Evolutionary conservation across 441 rosid species (phyloP).

Genomic region (Daphne laureola): DNA sequence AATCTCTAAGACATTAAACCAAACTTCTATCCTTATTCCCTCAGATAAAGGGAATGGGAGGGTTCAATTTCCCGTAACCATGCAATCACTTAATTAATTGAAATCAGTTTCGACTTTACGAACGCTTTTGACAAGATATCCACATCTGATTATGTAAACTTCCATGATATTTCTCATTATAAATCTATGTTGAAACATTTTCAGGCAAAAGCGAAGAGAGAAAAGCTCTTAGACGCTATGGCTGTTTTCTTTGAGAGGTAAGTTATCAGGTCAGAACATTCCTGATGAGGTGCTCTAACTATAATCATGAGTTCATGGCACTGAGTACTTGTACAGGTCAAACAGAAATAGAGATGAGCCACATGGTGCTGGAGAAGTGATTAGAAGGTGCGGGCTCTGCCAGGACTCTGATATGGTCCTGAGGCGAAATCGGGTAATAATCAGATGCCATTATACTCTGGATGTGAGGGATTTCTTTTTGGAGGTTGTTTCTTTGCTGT

Average conservation of each 20-base stretch:
- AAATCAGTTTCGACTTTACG: too few relatives aligned
- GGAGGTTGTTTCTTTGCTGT: conserved; percentile 6
- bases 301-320: conserved; percentile 9
- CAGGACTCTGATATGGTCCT: conserved; percentile 85
- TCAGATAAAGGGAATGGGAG: too few relatives aligned
- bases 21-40: too few relatives aligned
- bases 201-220: conserved; percentile 76
- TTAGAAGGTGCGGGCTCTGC: conserved; percentile 73
- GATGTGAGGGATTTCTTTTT: not conserved
- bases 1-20: too few relatives aligned
- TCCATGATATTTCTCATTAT: conserved; percentile 2
- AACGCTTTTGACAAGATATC: too few relatives aligned
- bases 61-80: too few relatives aligned
- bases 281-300: conserved; percentile 6
- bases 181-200: conserved; percentile 17
- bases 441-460: not conserved
- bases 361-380: conserved; percentile 50
- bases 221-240: conserved; percentile 87
- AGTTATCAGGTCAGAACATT: conserved; percentile 11
- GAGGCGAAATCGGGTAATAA: conserved; percentile 66
- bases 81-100: too few relatives aligned
- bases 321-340: conserved; percentile 35
- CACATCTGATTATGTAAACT: too few relatives aligned
- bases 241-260: conserved; percentile 84
- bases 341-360: conserved; percentile 56